Evolutionary conservation across 2,329 filamentous ascomycete genomes (phyloP), one percentile per base, ranked within the genome.

Genomic region (Monosporascus sp.): DNA sequence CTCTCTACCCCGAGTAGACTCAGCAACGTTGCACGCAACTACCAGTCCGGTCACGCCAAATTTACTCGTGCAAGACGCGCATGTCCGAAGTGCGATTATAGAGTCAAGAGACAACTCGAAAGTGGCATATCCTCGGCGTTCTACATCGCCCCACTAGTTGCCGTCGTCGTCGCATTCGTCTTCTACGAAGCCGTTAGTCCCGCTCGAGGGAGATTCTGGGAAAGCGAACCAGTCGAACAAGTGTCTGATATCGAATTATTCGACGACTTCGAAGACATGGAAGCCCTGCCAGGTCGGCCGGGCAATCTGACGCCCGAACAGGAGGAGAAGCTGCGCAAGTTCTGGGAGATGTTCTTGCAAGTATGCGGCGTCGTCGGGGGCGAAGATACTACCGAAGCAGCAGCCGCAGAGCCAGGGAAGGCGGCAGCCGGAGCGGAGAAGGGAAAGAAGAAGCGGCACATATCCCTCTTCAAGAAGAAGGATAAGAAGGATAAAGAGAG

Each of bases 281-380:
- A 61, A 43, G 58, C 54, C 37, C 80, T 79, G 45, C 81, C 87
- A 38, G 94, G 94, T 51, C 85, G 91, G 56, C 82, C 91, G 52
- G 91, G 90, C 55, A 96, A 89, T 62, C 78, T 99, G 54, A 97
- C 92, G n/a, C 71, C 84, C 3, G 92, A 97, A 58, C 86, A 99
- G 73, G 90, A 96, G 64, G 81, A 82, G 58, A 97, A 95, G 74
- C 77, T 99, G 54, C 88, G 87, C 65, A 88, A 95, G 70, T 81
- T 97, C 61, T 99, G 94, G 94, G 72, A 80, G 16, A 76, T 85
- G 51, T 79, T 91, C 40, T 80, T 95, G 60, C 86, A 88, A 58
- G 78, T 96, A 45, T 91, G 88, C 67, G 89, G 87, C 27, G 79
- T 91, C 52, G 61, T 72, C 26, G 58, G 62, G 26, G 71, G 73